Percentiles rank a stretch among this genome's conserved stretches.
Conservation (phyloP, 164 flowering plant genomes). For the Akebia trifoliata region DNA sequence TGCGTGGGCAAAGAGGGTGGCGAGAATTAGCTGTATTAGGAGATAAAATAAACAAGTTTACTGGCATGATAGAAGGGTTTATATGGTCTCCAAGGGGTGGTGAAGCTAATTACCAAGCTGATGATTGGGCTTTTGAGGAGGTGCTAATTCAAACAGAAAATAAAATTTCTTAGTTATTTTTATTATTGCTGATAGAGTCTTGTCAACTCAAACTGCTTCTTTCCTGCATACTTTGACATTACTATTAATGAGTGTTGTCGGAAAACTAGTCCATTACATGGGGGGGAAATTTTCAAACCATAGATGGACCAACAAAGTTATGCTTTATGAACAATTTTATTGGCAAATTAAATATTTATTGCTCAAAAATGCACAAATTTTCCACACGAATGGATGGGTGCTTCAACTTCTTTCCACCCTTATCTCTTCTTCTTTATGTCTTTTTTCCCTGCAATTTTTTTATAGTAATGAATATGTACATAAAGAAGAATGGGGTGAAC, state of each 20-base stretch:
- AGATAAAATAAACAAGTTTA: constrained; percentile 85
- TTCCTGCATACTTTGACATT: background rate
- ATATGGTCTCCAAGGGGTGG: constrained; percentile 90
- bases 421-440: too few species aligned
- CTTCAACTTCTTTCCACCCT: too few species aligned
- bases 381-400: too few species aligned
- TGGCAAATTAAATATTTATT: too few species aligned
- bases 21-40: constrained; percentile 90
- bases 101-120: constrained; percentile 53
- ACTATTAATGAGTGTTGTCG: too few species aligned
- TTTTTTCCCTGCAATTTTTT: too few species aligned
- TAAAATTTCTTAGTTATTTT: background rate
- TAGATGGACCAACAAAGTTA: background rate
- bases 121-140: constrained; percentile 96
- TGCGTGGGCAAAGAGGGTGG: constrained; percentile 99
- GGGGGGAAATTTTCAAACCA: background rate
- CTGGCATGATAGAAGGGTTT: constrained; percentile 96
- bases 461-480: too few species aligned
- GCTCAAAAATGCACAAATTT: too few species aligned
- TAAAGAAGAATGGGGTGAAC: too few species aligned
- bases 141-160: constrained; percentile 37
- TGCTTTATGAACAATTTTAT: too few species aligned
- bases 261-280: too few species aligned
- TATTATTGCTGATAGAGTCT: background rate
- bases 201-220: background rate